Conservation (phyloP, 2,329 filamentous ascomycete species). For the Albophoma yamanashiensis region DNA sequence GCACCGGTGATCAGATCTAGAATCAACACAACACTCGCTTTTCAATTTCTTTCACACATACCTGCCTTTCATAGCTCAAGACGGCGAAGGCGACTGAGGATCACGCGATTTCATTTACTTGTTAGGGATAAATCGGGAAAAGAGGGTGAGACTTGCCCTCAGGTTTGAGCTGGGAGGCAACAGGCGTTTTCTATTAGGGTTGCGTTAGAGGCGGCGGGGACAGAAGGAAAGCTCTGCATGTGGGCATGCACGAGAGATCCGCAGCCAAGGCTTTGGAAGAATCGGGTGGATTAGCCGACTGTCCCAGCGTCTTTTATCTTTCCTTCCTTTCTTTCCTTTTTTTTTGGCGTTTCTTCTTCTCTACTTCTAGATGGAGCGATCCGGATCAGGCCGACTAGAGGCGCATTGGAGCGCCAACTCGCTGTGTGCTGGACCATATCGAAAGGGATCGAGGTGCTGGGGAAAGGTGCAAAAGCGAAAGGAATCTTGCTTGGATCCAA, state of each 20-base stretch:
- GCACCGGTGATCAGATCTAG: slow-evolving; percentile 21
- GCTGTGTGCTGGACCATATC: background rate
- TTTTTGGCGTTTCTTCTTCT: background rate
- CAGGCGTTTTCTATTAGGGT: background rate
- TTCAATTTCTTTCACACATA: background rate
- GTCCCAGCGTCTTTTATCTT: background rate
- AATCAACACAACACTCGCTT: background rate
- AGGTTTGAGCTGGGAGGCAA: background rate
- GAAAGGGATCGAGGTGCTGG: background rate
- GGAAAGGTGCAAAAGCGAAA: background rate
- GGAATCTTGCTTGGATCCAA: background rate
- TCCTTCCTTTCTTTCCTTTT: too few species aligned
- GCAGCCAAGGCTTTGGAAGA: background rate
- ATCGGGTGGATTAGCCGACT: background rate
- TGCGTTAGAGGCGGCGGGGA: background rate
- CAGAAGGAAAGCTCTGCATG: background rate
- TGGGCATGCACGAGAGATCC: background rate
- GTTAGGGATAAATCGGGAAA: background rate
- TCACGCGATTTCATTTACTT: background rate
- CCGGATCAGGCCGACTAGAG: background rate
- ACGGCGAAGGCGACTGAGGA: background rate
- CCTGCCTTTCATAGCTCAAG: background rate
- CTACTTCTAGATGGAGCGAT: background rate
- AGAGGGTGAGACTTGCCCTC: background rate
- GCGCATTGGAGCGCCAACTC: background rate